These are phyloP conservation scores for Acanthamoeba divionensis DNA, from an alignment of 208 protist genomes.

Conservation along the genomic window DNA sequence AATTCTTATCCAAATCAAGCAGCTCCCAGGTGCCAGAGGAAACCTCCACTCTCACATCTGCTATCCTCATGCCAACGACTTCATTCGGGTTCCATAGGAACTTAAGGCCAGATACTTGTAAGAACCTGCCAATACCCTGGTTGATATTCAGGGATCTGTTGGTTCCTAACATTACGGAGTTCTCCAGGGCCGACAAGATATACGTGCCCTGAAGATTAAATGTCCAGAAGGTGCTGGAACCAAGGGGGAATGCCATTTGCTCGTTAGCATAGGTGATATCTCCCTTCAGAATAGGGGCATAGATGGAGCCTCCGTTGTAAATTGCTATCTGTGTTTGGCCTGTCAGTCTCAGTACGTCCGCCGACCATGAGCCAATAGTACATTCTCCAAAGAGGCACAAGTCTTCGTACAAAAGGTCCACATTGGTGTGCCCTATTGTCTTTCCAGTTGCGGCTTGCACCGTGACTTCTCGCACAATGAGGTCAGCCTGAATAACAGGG, in stretches of 20 bases:
- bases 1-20: not conserved
- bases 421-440: not conserved
- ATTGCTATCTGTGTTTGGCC: not conserved
- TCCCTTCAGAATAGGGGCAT: not conserved
- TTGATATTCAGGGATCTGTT: slow-evolving; percentile 17
- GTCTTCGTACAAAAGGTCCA: not conserved
- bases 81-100: slow-evolving; percentile 8
- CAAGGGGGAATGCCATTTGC: not conserved
- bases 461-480: not conserved
- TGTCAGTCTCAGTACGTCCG: not conserved
- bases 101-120: not conserved
- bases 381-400: slow-evolving; percentile 14
- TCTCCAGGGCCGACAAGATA: not conserved
- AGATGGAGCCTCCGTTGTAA: not conserved
- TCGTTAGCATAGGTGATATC: not conserved
- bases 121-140: slow-evolving; percentile 29
- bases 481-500: not conserved
- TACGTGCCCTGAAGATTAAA: not conserved
- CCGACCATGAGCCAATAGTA: not conserved
- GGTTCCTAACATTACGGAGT: not conserved
- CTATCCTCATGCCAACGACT: not conserved
- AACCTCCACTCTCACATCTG: not conserved
- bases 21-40: not conserved
- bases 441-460: not conserved
- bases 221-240: not conserved